These are phyloP conservation scores for Sporothrix euskadiensis DNA, from an alignment of 2,329 filamentous ascomycete species.

Conservation along the genomic window DNA sequence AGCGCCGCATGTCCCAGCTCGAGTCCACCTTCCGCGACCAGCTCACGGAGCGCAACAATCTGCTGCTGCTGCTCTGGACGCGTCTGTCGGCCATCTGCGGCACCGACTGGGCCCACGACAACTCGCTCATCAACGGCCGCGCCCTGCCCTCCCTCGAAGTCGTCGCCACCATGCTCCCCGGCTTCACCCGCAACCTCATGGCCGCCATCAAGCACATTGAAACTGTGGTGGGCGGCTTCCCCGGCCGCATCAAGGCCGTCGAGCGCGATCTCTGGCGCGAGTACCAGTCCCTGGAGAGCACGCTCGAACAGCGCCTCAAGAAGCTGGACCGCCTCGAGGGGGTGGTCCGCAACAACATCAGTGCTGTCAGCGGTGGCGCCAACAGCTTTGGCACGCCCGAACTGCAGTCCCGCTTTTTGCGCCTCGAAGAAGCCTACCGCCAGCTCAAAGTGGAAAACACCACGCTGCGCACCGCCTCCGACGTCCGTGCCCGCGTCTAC, in stretches of 20 bases:
- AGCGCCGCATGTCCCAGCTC: constrained; percentile 70
- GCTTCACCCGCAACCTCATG: constrained; percentile 87
- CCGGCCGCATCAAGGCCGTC: constrained; percentile 75
- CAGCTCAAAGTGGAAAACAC: constrained; percentile 65
- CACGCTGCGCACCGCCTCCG: constrained; percentile 66
- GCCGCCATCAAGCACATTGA: constrained; percentile 87
- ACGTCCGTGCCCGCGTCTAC: constrained; percentile 56
- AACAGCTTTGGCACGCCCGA: constrained; percentile 39
- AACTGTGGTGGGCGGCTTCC: constrained; percentile 73
- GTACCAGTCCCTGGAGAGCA: constrained; percentile 81
- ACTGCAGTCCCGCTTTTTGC: constrained; percentile 50
- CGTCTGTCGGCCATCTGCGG: constrained; percentile 83
- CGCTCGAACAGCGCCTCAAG: constrained; percentile 75
- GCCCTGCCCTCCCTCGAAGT: constrained; percentile 80
- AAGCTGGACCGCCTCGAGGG: constrained; percentile 85
- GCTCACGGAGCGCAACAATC: constrained; percentile 81
- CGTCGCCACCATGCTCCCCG: constrained; percentile 79
- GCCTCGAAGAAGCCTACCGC: constrained; percentile 62
- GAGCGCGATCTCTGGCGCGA: constrained; percentile 90
- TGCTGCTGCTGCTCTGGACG: constrained; percentile 89
- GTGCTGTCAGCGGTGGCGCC: constrained; percentile 49
- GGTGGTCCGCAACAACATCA: constrained; percentile 66
- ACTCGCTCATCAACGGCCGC: constrained; percentile 85
- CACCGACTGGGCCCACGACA: constrained; percentile 85
- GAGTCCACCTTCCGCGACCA: constrained; percentile 85